Evolutionary conservation across 164 flowering plant genomes (phyloP).

Genomic region (Warburgia ugandensis): DNA sequence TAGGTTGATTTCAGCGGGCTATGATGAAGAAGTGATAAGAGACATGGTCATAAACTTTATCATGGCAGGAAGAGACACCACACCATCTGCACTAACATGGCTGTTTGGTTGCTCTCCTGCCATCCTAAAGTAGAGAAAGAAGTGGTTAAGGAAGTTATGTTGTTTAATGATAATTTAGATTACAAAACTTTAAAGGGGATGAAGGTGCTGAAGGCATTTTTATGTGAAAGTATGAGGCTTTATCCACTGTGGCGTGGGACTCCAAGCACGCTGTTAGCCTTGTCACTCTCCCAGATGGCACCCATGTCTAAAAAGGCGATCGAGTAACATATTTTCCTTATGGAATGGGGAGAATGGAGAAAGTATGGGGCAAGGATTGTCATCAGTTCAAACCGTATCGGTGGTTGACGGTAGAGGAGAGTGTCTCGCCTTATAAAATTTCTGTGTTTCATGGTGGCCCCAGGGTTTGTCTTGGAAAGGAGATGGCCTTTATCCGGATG

Average conservation of each 20-base stretch:
- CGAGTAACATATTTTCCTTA: slow-evolving; percentile 48
- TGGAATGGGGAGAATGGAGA: slow-evolving; percentile 88
- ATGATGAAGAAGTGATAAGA: slow-evolving; percentile 36
- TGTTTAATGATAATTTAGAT: slow-evolving; percentile 1
- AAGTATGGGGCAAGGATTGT: slow-evolving; percentile 48
- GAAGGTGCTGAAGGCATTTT: slow-evolving; percentile 51
- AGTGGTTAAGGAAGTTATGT: slow-evolving; percentile 20
- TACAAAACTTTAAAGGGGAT: slow-evolving; percentile 48
- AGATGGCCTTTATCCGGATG: slow-evolving; percentile 85
- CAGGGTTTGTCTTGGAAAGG: slow-evolving; percentile 74
- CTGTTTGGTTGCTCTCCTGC: slow-evolving; percentile 23
- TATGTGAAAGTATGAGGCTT: slow-evolving; percentile 76
- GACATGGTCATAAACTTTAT: slow-evolving; percentile 67
- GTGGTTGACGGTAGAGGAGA: slow-evolving; percentile 39
- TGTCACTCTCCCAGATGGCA: slow-evolving; percentile 71
- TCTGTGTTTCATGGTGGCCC: slow-evolving; percentile 83
- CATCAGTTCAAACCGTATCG: slow-evolving; percentile 58
- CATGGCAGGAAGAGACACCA: slow-evolving; percentile 77
- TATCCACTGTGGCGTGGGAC: slow-evolving; percentile 76
- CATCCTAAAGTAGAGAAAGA: slow-evolving; percentile 16
- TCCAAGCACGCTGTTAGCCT: slow-evolving; percentile 38
- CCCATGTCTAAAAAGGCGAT: slow-evolving; percentile 41
- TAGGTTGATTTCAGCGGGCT: slow-evolving; percentile 31
- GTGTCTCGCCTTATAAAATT: slow-evolving; percentile 31
- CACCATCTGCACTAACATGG: slow-evolving; percentile 77